Conservation (phyloP, 768 basidiomycete genomes). For the Auriculariales sp. region DNA sequence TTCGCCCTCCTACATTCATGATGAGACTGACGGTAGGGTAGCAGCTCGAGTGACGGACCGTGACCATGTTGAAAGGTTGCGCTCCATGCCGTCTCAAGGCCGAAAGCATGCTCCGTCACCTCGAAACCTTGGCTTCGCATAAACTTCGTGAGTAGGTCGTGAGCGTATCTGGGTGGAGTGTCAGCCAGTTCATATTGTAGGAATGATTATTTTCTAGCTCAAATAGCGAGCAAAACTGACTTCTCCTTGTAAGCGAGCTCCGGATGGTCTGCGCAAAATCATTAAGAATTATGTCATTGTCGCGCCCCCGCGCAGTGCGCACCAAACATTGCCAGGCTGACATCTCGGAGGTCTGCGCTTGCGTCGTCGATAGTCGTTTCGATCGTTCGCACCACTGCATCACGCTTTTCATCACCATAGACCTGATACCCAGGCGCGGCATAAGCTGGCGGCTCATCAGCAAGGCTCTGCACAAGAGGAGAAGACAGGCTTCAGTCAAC, state of each 20-base stretch:
- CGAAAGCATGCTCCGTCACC: conserved; percentile 41
- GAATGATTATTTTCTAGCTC: not conserved
- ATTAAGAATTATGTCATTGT: not conserved
- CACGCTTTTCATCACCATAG: not conserved
- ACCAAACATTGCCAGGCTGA: conserved; percentile 69
- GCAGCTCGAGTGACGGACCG: no score
- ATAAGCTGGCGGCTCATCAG: no score
- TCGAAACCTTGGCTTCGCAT: conserved; percentile 52
- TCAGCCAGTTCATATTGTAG: no score
- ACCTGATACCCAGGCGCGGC: not conserved
- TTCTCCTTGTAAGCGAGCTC: conserved; percentile 55
- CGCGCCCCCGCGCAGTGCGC: conserved; percentile 8
- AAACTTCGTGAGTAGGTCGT: conserved; percentile 54
- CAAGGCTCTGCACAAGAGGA: no score
- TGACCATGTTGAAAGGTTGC: conserved; percentile 50
- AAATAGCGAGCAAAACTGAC: conserved; percentile 22
- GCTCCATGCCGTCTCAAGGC: conserved; percentile 59
- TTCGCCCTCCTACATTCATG: no score
- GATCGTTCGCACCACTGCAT: conserved; percentile 30
- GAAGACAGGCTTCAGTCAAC: no score
- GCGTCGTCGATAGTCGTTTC: conserved; percentile 41
- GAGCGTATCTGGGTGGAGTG: conserved; percentile 61
- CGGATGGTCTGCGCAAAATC: conserved; percentile 38
- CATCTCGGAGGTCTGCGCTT: conserved; percentile 35
- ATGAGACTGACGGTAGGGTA: no score